Evolutionary conservation across 169 alveolate species (phyloP), one percentile per base, ranked within the genome.

Genomic region (Babesia bovis): DNA sequence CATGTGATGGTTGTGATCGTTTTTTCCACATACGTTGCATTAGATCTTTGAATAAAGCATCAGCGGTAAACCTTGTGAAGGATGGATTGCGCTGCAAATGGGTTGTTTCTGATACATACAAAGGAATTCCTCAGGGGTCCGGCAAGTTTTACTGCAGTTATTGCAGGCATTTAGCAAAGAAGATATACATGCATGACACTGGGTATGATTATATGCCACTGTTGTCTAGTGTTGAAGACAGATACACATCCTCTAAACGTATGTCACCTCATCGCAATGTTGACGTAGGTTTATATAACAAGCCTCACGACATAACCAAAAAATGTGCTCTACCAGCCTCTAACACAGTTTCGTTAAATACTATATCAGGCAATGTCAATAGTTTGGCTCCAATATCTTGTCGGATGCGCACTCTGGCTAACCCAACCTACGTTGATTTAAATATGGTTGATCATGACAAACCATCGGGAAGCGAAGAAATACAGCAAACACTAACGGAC

Each of bases 1-100:
- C 75, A 55, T 88, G 93, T 68, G 93, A 88, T 53, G 93, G 91
- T 0, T 88, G 93, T 60, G 93, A 88, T 42, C 69, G 93, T 19
- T 82, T 88, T 36, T 88, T 85, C 66, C 93, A 88, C 56, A 72
- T 81, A 23, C 56, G 66, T 30, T 88, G 93, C 55, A 53, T 85
- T 12, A 42, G 67, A 35, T 51, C 57, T 41, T 7, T 78, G 5
- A 69, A 32, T 28, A 25, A 19, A 42, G 70, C 82, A 12, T 70
- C 81, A 17, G 66, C 75, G 19, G 61, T 70, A 5, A 38, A 70
- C 38, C 1, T 44, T 32, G 26, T 38, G 2, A 44, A 45, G 30
- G 61, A 40, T 28, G 63, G 49, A 23, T 38, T 35, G 13, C 66
- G 45, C 6, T 41, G 42, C 32, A 25, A 55, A 12, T 66, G 65